Base-by-base conservation (phyloP, 805 yeast species). In the Kluyveromyces aestuarii region DNA sequence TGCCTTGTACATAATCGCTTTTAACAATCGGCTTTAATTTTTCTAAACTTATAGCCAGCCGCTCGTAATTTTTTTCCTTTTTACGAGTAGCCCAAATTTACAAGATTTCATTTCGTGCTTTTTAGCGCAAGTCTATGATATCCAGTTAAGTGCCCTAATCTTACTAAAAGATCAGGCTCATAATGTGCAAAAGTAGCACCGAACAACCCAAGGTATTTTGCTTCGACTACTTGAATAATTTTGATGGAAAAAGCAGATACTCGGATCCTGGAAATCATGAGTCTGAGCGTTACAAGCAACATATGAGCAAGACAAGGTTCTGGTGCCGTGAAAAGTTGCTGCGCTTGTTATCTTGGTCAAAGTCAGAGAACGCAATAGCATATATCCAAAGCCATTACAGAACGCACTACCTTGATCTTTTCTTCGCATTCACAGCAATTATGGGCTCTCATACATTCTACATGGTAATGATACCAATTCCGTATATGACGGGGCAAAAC, bases 391-490 rank as follows among this genome's bases (percentile, higher is more conserved):
- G 57, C 4, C 43, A 50, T 6, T 58, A 71, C 11, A 71, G 95
- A 49, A 62, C 66, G 37, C 72, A 79, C 1, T 45, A 64, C 16
- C 65, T 82, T 46, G 97, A 90, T 67, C 59, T 72, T 25, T 93
- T 84, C 59, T 91, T 91, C 67, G 84, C 95, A 8, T 80, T 87
- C 72, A 78, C 95, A 2, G 96, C 98, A 16, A 82, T 84, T 57
- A 71, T 93, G 53, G 99, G 96, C 0, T 79, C 95, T 6, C 99
- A 91, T 66, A 87, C 96, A 0, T 93, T 93, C 63, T 91, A 91
- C 63, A 95, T 93, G 44, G 63, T 91, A 44, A 81, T 87, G 80
- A 73, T 91, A 37, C 99, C 99, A 0, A 62, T 85, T 9, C 87
- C 93, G 11, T 73, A 80, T 35, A 91, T 96, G 96, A 77, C 82